These are phyloP conservation scores for Ceratocystis alfenasii DNA, from an alignment of 2,329 filamentous ascomycete genomes.

Conservation along the genomic window DNA sequence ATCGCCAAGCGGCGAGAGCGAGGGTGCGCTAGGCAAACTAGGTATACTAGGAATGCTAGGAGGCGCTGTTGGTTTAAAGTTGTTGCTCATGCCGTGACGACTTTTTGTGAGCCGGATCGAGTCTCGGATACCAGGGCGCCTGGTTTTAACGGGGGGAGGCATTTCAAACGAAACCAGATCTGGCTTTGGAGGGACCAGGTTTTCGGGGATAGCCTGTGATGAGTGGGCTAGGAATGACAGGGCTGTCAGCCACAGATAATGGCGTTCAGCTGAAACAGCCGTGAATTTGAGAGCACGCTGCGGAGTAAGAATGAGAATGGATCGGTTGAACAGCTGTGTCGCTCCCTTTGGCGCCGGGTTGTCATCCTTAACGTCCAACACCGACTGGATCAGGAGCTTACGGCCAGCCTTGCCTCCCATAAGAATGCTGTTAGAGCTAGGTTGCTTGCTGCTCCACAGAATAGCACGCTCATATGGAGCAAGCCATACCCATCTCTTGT, in stretches of 20 bases:
- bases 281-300: slow-evolving; percentile 94
- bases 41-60: slow-evolving; percentile 45
- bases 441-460: slow-evolving; percentile 97
- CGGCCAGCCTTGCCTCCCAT: slow-evolving; percentile 79
- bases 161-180: slow-evolving; percentile 40
- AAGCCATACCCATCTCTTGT: slow-evolving; percentile 97
- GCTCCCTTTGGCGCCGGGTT: slow-evolving; percentile 68
- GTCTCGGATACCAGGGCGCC: slow-evolving; percentile 58
- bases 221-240: slow-evolving; percentile 92
- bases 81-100: slow-evolving; percentile 23
- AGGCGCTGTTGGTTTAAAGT: slow-evolving; percentile 31
- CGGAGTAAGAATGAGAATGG: slow-evolving; percentile 87
- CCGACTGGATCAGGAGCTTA: slow-evolving; percentile 91
- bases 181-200: slow-evolving; percentile 44
- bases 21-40: slow-evolving; percentile 35
- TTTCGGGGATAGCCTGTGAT: slow-evolving; percentile 64
- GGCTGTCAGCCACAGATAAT: slow-evolving; percentile 90
- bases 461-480: slow-evolving; percentile 92
- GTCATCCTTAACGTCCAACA: slow-evolving; percentile 91
- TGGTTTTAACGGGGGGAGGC: slow-evolving; percentile 37
- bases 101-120: slow-evolving; percentile 83
- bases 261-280: slow-evolving; percentile 65
- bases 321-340: slow-evolving; percentile 65
- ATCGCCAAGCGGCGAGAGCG: slow-evolving; percentile 18
- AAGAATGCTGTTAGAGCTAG: slow-evolving; percentile 71